A percentile compares a stretch with the other conserved stretches of the same genome.
Conservation (phyloP, 208 protist species). For the Balamuthia mandrillaris region DNA sequence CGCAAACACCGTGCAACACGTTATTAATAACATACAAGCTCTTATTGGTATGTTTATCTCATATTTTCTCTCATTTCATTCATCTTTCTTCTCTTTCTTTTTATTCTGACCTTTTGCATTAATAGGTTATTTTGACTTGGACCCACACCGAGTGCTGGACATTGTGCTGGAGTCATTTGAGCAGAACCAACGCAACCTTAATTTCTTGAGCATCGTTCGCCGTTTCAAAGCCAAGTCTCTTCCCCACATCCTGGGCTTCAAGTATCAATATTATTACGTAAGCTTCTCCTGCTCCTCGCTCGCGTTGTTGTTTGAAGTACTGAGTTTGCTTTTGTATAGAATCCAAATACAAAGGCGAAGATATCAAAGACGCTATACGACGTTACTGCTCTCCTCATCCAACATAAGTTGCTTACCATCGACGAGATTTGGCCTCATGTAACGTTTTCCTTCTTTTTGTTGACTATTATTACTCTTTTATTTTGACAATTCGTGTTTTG, state of each 20-base stretch:
- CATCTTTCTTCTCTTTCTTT: too few relatives aligned
- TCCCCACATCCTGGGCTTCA: constrained; percentile 61
- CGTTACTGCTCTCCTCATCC: constrained; percentile 44
- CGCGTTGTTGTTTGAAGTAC: too few relatives aligned
- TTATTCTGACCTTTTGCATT: constrained; percentile 4
- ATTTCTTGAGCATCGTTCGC: constrained; percentile 14
- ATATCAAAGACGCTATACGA: constrained; percentile 47
- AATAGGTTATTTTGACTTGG: constrained; percentile 71
- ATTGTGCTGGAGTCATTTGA: constrained; percentile 68
- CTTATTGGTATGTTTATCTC: neutral
- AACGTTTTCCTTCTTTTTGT: too few relatives aligned
- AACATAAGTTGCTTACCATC: constrained; percentile 35
- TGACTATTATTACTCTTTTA: too few relatives aligned
- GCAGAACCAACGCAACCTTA: constrained; percentile 36
- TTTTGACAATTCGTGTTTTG: too few relatives aligned
- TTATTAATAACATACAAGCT: neutral
- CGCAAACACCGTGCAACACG: neutral
- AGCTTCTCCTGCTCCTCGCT: neutral
- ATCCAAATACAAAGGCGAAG: too few relatives aligned
- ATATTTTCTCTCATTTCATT: neutral
- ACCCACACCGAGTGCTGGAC: constrained; percentile 77
- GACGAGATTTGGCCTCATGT: constrained; percentile 63
- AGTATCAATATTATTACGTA: constrained; percentile 54
- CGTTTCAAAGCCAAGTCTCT: constrained; percentile 7
- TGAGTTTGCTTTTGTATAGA: too few relatives aligned